A percentile compares a stretch with the other conserved stretches of the same genome.
Evolutionary conservation across 345 rosid species (phyloP).

Genomic region (Pugionium cornutum): DNA sequence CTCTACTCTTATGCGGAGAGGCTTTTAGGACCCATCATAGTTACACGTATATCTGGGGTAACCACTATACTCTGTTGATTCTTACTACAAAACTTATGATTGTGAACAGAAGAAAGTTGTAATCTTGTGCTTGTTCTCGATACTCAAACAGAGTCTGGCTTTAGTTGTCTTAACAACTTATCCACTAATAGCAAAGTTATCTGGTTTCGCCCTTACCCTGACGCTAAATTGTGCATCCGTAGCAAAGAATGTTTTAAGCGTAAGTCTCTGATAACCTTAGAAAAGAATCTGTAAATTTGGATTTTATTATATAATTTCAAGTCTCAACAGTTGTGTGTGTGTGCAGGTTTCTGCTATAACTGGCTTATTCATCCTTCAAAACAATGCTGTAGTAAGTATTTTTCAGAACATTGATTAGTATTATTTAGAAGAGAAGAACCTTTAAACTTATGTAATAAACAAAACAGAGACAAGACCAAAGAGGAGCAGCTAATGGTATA

Average conservation of each 20-base stretch:
- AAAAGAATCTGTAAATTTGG: not conserved
- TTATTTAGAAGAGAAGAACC: not conserved
- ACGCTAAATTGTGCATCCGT: slow-evolving; percentile 63
- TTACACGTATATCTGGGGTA: slow-evolving; percentile 72
- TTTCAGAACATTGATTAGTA: not conserved
- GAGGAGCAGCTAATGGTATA: slow-evolving; percentile 70
- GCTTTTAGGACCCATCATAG: slow-evolving; percentile 57
- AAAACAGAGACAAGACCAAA: slow-evolving; percentile 56
- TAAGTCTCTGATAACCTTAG: slow-evolving; percentile 42
- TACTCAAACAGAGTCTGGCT: slow-evolving; percentile 48
- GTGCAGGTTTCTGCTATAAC: slow-evolving; percentile 52
- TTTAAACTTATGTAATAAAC: not conserved
- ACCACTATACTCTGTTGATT: slow-evolving; percentile 12
- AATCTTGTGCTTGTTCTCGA: slow-evolving; percentile 25
- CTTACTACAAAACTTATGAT: not conserved
- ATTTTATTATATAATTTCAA: slow-evolving; percentile 10
- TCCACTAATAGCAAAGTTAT: slow-evolving; percentile 61
- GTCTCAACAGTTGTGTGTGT: not conserved
- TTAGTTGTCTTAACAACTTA: slow-evolving; percentile 63
- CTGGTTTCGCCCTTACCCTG: slow-evolving; percentile 60
- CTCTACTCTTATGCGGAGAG: slow-evolving; percentile 64
- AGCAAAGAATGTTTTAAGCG: slow-evolving; percentile 62
- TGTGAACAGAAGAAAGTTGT: slow-evolving; percentile 10
- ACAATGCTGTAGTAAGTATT: slow-evolving; percentile 57
- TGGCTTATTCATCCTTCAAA: slow-evolving; percentile 63